phyloP scores from a whole-genome alignment of 1,139 yeast species.

The Sugiyamaella neomexicana region DNA sequence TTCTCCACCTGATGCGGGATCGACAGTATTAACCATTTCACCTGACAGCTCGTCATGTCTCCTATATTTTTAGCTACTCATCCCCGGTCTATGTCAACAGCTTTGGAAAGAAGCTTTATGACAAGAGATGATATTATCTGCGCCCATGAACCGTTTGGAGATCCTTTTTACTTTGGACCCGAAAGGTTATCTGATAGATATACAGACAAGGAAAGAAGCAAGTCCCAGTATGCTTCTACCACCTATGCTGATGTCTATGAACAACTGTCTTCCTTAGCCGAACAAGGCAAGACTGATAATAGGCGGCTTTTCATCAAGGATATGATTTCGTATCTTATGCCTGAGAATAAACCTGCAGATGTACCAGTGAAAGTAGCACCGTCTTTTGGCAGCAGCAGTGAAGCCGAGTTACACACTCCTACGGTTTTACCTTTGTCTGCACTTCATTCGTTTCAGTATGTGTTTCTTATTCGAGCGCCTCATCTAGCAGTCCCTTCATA shows the following conservation, averaged over 20 bases:
- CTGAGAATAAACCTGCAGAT: slow-evolving; percentile 24
- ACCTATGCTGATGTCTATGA: slow-evolving; percentile 28
- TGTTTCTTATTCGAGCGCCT: slow-evolving; percentile 36
- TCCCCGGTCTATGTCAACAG: slow-evolving; percentile 36
- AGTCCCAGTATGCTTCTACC: slow-evolving; percentile 22
- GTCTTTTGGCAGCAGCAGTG: slow-evolving; percentile 20
- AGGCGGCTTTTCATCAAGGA: slow-evolving; percentile 33
- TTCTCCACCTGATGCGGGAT: background rate
- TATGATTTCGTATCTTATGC: slow-evolving; percentile 37
- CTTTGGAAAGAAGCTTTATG: slow-evolving; percentile 35
- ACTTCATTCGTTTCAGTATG: slow-evolving; percentile 25
- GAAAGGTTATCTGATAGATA: slow-evolving; percentile 33
- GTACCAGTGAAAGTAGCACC: slow-evolving; percentile 23
- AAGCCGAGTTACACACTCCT: background rate
- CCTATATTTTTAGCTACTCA: slow-evolving; percentile 34
- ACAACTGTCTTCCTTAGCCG: slow-evolving; percentile 18
- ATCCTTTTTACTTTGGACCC: slow-evolving; percentile 36
- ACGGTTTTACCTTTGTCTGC: slow-evolving; percentile 26
- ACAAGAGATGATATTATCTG: slow-evolving; percentile 31
- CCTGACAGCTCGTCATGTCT: slow-evolving; percentile 7
- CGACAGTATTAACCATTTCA: background rate
- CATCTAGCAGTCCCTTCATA: slow-evolving; percentile 36
- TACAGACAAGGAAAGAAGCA: slow-evolving; percentile 22
- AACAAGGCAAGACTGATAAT: slow-evolving; percentile 9
- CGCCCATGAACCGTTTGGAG: slow-evolving; percentile 37